A percentile compares a stretch with the other conserved stretches of the same genome.
Evolutionary conservation across 441 rosid species (phyloP).

Genomic region (Rhodomyrtus psidioides): DNA sequence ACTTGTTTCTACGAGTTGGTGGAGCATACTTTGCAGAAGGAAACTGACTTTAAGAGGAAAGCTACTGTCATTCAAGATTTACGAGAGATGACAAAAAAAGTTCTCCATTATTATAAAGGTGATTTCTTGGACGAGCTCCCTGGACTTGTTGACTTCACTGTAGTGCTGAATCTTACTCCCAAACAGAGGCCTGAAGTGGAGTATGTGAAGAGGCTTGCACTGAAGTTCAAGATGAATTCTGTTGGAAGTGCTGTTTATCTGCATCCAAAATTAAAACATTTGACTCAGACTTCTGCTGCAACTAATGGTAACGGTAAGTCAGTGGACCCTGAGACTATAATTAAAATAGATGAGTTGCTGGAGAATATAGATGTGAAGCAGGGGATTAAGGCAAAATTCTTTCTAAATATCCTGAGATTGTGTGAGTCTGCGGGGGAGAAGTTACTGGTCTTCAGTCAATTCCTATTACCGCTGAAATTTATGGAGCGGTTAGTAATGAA

Average conservation of each 20-base stretch:
- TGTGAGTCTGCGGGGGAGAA: constrained; percentile 62
- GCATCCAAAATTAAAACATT: constrained; percentile 28
- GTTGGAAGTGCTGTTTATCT: constrained; percentile 39
- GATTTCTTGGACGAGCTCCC: constrained; percentile 84
- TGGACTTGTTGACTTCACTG: constrained; percentile 74
- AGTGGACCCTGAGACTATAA: neutral
- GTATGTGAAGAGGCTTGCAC: constrained; percentile 22
- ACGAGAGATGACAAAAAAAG: constrained; percentile 70
- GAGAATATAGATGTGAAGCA: constrained; percentile 31
- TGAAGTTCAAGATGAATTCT: constrained; percentile 33
- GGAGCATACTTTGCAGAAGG: constrained; percentile 59
- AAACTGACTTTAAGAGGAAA: constrained; percentile 35
- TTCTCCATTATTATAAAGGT: constrained; percentile 86
- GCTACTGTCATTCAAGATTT: constrained; percentile 60
- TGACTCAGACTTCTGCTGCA: constrained; percentile 15
- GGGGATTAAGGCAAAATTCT: constrained; percentile 73
- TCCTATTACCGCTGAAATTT: constrained; percentile 54
- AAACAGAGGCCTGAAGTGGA: constrained; percentile 43
- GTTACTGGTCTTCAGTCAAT: constrained; percentile 78
- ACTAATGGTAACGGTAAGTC: constrained; percentile 9
- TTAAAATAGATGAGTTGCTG: constrained; percentile 31
- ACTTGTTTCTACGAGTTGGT: constrained; percentile 50
- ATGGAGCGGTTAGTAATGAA: constrained; percentile 47
- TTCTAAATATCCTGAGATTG: constrained; percentile 49
- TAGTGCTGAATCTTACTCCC: constrained; percentile 46